Conservation (phyloP, 306 rosid species). For the Erythrophleum fordii region DNA sequence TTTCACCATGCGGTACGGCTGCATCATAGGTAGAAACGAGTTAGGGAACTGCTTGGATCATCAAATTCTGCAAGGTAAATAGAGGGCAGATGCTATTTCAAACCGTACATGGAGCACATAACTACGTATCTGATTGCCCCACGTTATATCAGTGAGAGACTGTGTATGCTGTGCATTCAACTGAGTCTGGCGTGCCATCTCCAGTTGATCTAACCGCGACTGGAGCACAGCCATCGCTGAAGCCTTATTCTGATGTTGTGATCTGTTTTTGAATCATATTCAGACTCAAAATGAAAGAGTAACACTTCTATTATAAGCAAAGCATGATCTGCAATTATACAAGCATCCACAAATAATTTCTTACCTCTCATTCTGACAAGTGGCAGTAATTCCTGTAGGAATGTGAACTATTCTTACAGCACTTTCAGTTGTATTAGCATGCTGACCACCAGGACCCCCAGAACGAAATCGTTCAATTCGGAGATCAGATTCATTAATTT, state of each 20-base stretch:
- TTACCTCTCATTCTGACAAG: constrained; percentile 96
- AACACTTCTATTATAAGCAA: constrained; percentile 8
- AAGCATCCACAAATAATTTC: background rate
- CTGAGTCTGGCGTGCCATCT: constrained; percentile 90
- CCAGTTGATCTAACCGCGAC: constrained; percentile 88
- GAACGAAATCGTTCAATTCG: constrained; percentile 90
- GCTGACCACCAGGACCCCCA: constrained; percentile 98
- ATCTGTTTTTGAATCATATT: constrained; percentile 54
- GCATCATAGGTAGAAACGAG: constrained; percentile 40
- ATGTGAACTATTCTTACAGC: constrained; percentile 89
- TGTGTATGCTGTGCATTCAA: constrained; percentile 83
- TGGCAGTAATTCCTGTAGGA: constrained; percentile 92
- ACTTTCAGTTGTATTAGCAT: constrained; percentile 90
- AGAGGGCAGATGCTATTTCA: constrained; percentile 25
- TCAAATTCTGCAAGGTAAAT: constrained; percentile 1
- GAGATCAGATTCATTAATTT: constrained; percentile 92
- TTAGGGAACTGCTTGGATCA: constrained; percentile 20
- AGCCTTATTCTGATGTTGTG: constrained; percentile 92
- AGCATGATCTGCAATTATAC: background rate
- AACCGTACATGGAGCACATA: constrained; percentile 87
- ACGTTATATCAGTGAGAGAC: constrained; percentile 90
- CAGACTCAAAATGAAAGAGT: constrained; percentile 25
- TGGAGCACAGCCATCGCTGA: constrained; percentile 95
- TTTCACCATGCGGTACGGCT: constrained; percentile 98
- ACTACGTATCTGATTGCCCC: constrained; percentile 98